Base-by-base conservation (phyloP, 2,329 filamentous ascomycete species). In the Alternaria sp. region DNA sequence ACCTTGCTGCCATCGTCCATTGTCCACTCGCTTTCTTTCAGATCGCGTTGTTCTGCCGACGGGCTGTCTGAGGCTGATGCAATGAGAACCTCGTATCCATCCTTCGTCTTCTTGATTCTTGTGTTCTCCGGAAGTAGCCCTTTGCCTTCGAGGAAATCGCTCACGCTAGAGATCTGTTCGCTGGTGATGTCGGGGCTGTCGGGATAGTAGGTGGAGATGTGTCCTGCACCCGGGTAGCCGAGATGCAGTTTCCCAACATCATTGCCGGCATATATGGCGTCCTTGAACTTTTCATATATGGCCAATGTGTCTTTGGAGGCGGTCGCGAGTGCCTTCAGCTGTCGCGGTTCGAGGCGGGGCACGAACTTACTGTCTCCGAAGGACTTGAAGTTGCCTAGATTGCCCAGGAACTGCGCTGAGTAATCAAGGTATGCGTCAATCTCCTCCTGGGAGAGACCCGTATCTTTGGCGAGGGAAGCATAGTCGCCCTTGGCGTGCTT, bases 341-440 rank as follows among this genome's bases (percentile, higher is more conserved):
- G 78, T 28, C 79, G 74, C 15, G 79, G 67, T 13, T 80, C 74
- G 17, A 85, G 70, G n/a, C 83, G 79, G n/a, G 84, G 84, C 10
- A 85, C 79, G 73, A 85, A 84, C 72, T 85, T 85, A 61, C 81
- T 82, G 72, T 85, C 83, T 8, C 81, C 81, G 58, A 85, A 85
- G 4, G 79, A 82, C 68, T 84, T 85, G 78, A 83, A 87, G 74
- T 87, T 87, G 56, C 85, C 85, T 30, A 82, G 67, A 63, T 86
- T 87, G n/a, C 84, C 85, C 6, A 87, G 76, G 60, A 87, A 87
- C 59, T 83, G 79, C 8, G 79, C 78, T 3, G 78, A 63, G 57
- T 80, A 81, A 68, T 78, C 72, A 59, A 80, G 73, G 56, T 80
- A 81, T 23, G 73, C 75, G n/a, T 76, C 70, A 25, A 79, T 65